Base-by-base conservation (phyloP, 1,284 basidiomycete species). In the Phenoliferia sp. region DNA sequence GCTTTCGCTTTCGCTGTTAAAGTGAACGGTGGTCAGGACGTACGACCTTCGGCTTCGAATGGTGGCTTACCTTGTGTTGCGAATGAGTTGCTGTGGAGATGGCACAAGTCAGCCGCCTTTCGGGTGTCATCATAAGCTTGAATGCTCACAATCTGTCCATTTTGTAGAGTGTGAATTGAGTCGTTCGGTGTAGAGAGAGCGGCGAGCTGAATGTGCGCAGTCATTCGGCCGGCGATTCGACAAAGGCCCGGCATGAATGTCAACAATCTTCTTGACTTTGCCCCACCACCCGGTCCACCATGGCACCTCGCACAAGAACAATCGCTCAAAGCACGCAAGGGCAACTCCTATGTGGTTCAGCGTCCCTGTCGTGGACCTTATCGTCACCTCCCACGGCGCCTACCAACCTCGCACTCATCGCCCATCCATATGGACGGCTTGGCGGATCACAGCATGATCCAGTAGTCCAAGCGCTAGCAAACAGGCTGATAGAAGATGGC, bases 81-180 rank as follows among this genome's bases (percentile, higher is more conserved):
- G 66, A 70, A 62, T 12, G 66, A 63, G 34, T 59, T 62, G 55
- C 59, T 64, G 63, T 19, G 28, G 16, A 9, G 36, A 19, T 22
- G 12, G 2, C 31, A n/a, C 29, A 19, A 26, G 22, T 19, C 15
- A 35, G 48, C 19, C 15, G 9, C 34, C 22, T 17, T 56, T 17
- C 22, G 6, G 55, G 32, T 0, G 9, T 33, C n/a, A 3, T 19
- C 26, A 29, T 19, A 33, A 2, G 22, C 31, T 28, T 9, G 32
- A 17, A 3, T 19, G 19, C 65, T 44, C 10, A 64, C 68, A 69
- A 69, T 29, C 61, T 66, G 59, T 69, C 65, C 68, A 69, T 69
- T 29, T 19, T 34, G 34, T 2, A 28, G 15, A 19, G 26, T 55
- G n/a, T 29, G 1, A n/a, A 39, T 36, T 31, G n/a, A 22, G 26